Percentiles rank a stretch among this genome's conserved stretches.
These are phyloP conservation scores for Blastomyces gilchristii DNA, from an alignment of 2,329 filamentous ascomycete species.

Conservation along the genomic window DNA sequence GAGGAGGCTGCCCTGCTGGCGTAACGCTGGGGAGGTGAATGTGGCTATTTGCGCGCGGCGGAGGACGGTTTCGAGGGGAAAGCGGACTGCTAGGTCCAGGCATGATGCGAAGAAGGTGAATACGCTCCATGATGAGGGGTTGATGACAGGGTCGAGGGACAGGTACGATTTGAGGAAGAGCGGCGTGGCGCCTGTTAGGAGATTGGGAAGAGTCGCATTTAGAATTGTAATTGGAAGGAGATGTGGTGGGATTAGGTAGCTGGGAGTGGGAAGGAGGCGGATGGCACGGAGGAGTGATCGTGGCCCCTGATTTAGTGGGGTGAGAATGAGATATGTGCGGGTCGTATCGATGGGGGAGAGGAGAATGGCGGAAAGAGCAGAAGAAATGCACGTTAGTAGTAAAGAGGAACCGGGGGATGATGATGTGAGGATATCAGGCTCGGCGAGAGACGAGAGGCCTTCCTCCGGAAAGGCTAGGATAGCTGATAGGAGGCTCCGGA, in stretches of 20 bases:
- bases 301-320: constrained; percentile 62
- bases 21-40: constrained; percentile 46
- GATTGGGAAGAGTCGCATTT: constrained; percentile 71
- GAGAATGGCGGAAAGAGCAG: constrained; percentile 62
- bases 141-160: constrained; percentile 68
- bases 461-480: constrained; percentile 83
- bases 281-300: constrained; percentile 70
- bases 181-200: constrained; percentile 73
- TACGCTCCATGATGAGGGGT: constrained; percentile 71
- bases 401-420: constrained; percentile 75
- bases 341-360: constrained; percentile 84
- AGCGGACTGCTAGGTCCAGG: constrained; percentile 70
- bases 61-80: constrained; percentile 85
- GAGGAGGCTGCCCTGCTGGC: constrained; percentile 22
- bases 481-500: constrained; percentile 78
- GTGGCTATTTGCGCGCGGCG: constrained; percentile 76
- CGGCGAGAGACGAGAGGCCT: constrained; percentile 45
- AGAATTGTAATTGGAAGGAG: constrained; percentile 77
- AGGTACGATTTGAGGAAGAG: constrained; percentile 78
- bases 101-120: constrained; percentile 72
- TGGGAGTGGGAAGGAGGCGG: constrained; percentile 60
- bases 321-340: constrained; percentile 76
- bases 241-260: constrained; percentile 57
- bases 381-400: constrained; percentile 56
- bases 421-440: constrained; percentile 63